Evolutionary conservation across 2,329 filamentous ascomycete species (phyloP), one percentile per base, ranked within the genome.

Genomic region (Paracorniculantispora psalliotae): DNA sequence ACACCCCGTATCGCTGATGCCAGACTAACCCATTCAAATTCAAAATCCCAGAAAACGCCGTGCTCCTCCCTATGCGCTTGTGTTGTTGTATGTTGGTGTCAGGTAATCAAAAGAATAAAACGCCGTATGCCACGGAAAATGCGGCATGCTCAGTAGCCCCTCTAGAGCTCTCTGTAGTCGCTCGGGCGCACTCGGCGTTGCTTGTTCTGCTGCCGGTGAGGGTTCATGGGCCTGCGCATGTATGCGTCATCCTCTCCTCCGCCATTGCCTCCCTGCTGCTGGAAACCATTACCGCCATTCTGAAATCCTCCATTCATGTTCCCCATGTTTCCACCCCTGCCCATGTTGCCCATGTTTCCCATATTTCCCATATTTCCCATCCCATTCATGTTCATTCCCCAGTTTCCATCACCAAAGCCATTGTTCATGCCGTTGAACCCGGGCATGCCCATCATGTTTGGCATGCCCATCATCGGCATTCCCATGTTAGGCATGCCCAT

Each of bases 221-320:
- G 93, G 70, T 99, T 99, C 62, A 97, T 90, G 0, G 94, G 94
- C 72, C 96, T 93, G 60, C 94, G 85, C 72, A 97, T 96, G 75
- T 99, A 99, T 7, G 94, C 90, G 61, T 92, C 91, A 60, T 96
- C 92, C 59, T 96, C 91, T 63, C 85, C 85, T 60, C 82, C 86
- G 2, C 81, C 61, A 39, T 58, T 46, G 60, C 54, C 65, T 60
- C 51, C 59, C 43, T 56, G 58, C 17, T 57, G 50, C 53, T 59
- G 59, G 49, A 63, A 60, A 49, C 61, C 62, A 59, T 59, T 64
- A 62, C 67, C 67, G 10, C 67, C 69, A 43, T 69, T 70, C 35
- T 65, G 61, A 26, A 47, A 62, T 47, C 28, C 63, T 44, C 66
- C 65, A 62, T 65, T 68, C 59, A 68, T 71, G 61, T 55, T 63